Percentiles rank a stretch among this genome's conserved stretches.
Conservation (phyloP, 495 filamentous ascomycete genomes). For the Annulohypoxylon stygium region DNA sequence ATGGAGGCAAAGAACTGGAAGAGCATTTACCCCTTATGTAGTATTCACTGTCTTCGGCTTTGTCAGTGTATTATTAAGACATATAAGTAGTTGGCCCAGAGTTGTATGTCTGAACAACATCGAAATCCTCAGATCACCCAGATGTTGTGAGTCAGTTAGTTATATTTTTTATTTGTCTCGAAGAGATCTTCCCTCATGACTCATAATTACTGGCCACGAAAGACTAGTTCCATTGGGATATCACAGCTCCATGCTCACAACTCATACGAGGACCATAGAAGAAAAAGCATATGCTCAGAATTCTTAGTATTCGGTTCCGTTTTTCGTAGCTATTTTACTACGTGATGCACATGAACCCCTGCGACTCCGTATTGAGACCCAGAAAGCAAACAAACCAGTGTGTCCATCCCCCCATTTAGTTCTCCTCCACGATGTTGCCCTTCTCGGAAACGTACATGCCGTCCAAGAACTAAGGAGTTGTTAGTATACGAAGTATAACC, state of each 20-base stretch:
- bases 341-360: conserved; percentile 71
- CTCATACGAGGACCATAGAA: neutral
- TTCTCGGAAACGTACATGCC: conserved; percentile 99
- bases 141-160: too few species aligned
- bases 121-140: too few species aligned
- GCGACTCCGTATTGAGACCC: conserved; percentile 59
- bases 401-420: conserved; percentile 51
- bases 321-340: conserved; percentile 66
- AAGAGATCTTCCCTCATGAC: neutral
- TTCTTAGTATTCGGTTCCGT: conserved; percentile 58
- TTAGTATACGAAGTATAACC: conserved; percentile 50
- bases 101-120: too few species aligned
- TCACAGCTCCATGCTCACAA: conserved; percentile 6
- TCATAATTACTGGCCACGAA: neutral
- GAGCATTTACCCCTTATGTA: too few species aligned
- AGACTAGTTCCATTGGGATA: neutral
- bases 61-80: too few species aligned
- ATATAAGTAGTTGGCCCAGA: too few species aligned
- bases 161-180: neutral
- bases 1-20: neutral
- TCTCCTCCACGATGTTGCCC: conserved; percentile 86
- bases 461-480: conserved; percentile 86
- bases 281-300: conserved; percentile 36
- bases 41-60: too few species aligned
- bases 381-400: conserved; percentile 58